Base-by-base conservation (phyloP, 2,329 filamentous ascomycete species). In the Apiospora saccharicola region DNA sequence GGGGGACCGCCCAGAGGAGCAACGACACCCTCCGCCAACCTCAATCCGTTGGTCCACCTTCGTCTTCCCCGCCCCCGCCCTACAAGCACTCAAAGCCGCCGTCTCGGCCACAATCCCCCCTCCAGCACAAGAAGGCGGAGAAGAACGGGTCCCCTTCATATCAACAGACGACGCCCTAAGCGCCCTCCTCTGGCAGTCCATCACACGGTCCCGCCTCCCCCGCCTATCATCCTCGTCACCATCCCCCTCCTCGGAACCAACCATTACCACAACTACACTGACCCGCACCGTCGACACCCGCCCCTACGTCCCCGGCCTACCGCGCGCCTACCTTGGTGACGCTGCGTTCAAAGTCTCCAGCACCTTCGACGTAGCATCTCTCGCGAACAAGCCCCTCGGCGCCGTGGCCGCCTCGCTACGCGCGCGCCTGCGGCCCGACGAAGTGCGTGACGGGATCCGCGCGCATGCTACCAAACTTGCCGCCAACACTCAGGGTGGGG, bases 121-220 rank as follows among this genome's bases (percentile, higher is more conserved):
- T 2, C 67, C 75, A 5, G 72, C 73, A 2, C 12, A 30, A 19
- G 51, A 4, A 34, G 26, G 22, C 22, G 30, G 14, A 41, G 57
- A 4, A 64, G 34, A 41, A 22, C 10, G 19, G 2, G 5, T 10
- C 57, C 19, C 57, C 19, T 89, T 82, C 73, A 76, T 89, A 30
- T 88, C 87, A 0, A 90, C 87, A 0, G 87, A 90, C 72, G 89
- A 90, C 75, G 81, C 83, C 3, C 77, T 90, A 16, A 85, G 79
- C 3, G 86, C 86, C 0, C 84, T 89, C 68, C 79, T 89, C 71
- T 90, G 86, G 86, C 82, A 86, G 72, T 81, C 80, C 0, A 75
- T 86, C 12, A 78, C 79, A 0, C 83, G 84, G 26, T 83, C 81
- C 0, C 84, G 88, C 19, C 75, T 81, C 0, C 72, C 78, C 0